These are phyloP conservation scores for Vigna mungo DNA, from an alignment of 306 rosid genomes.

Conservation along the genomic window DNA sequence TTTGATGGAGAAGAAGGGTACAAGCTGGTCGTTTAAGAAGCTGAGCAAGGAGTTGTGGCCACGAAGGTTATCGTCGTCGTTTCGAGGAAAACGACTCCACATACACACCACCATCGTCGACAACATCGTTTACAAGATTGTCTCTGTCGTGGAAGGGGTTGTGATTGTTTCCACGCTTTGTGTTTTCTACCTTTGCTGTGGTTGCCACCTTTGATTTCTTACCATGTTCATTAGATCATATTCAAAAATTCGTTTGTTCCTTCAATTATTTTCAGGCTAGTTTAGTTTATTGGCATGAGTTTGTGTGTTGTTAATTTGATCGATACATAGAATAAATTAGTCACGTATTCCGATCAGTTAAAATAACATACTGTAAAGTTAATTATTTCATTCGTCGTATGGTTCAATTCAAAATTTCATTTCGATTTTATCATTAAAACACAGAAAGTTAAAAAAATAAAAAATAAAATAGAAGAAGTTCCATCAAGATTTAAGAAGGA, in stretches of 20 bases:
- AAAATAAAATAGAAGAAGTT: too few relatives aligned
- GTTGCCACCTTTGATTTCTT: constrained; percentile 61
- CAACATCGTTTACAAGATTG: constrained; percentile 66
- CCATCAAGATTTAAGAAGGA: too few relatives aligned
- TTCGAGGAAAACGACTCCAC: constrained; percentile 59
- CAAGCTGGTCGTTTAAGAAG: constrained; percentile 63
- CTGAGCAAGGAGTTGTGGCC: constrained; percentile 64
- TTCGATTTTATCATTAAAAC: too few relatives aligned
- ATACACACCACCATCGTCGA: constrained; percentile 56
- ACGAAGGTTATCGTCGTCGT: constrained; percentile 52
- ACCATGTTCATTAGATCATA: neutral
- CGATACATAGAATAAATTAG: neutral
- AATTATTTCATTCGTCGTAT: too few relatives aligned
- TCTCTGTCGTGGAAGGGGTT: constrained; percentile 64
- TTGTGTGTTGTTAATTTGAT: neutral
- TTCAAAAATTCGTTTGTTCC: constrained; percentile 29
- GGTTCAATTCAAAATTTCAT: too few relatives aligned
- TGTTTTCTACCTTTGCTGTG: constrained; percentile 77
- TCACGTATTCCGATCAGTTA: neutral
- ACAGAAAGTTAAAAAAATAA: too few relatives aligned
- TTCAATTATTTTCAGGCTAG: neutral
- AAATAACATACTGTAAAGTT: too few relatives aligned
- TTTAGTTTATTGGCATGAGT: neutral
- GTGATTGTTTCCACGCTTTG: constrained; percentile 71
- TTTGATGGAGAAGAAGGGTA: constrained; percentile 45